Conservation (phyloP, 1,284 basidiomycete genomes). For the Cryptococcus sp. region DNA sequence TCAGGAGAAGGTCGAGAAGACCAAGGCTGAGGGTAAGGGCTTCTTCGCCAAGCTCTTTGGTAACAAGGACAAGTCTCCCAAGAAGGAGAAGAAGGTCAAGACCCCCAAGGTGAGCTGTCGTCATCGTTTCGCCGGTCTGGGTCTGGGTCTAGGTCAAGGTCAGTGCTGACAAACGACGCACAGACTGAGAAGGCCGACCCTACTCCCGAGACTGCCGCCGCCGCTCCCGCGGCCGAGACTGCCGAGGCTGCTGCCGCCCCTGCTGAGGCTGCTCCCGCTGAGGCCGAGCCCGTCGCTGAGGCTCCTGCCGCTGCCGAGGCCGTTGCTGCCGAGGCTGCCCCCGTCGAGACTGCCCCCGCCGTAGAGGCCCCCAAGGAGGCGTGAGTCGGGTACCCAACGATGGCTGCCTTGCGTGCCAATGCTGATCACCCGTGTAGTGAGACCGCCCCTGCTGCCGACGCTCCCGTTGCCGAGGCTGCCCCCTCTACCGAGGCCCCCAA, state of each 20-base stretch:
- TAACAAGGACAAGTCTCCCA: constrained; percentile 36
- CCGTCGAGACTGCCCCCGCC: constrained; percentile 15
- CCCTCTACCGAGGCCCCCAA: constrained; percentile 19
- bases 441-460: constrained; percentile 12
- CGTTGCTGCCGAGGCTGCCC: constrained; percentile 12
- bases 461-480: constrained; percentile 18
- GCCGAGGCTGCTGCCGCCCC: constrained; percentile 12
- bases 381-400: constrained; percentile 22
- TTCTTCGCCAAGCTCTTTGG: constrained; percentile 42
- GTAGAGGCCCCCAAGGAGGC: constrained; percentile 33
- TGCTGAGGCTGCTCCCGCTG: constrained; percentile 9
- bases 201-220: constrained; percentile 8
- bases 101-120: constrained; percentile 39
- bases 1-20: constrained; percentile 40
- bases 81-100: constrained; percentile 45
- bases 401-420: not conserved
- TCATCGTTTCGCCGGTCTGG: not conserved
- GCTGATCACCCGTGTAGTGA: constrained; percentile 16
- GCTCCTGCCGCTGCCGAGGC: constrained; percentile 11
- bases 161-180: constrained; percentile 3
- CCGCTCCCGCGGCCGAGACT: constrained; percentile 11
- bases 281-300: constrained; percentile 14
- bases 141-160: not conserved
- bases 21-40: constrained; percentile 39
- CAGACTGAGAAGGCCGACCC: constrained; percentile 40